phyloP scores from a whole-genome alignment of 2,329 filamentous ascomycete species.

The Aspergillus persii region DNA sequence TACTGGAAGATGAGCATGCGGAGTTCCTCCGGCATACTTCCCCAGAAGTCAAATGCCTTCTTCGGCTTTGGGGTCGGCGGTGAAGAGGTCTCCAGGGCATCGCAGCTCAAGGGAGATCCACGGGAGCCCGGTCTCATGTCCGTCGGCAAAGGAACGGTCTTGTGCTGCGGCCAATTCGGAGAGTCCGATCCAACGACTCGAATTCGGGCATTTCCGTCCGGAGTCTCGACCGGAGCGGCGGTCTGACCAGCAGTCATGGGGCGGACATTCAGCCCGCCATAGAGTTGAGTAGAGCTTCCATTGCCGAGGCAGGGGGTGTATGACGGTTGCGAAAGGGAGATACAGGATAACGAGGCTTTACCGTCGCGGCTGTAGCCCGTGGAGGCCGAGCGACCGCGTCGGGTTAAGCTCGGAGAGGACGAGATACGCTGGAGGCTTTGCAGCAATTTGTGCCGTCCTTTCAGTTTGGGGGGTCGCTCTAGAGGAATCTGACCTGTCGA shows the following conservation, averaged over 20 bases:
- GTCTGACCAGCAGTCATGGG: slow-evolving; percentile 51
- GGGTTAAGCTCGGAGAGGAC: slow-evolving; percentile 71
- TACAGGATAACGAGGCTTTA: slow-evolving; percentile 65
- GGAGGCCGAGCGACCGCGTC: slow-evolving; percentile 63
- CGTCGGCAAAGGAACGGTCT: slow-evolving; percentile 62
- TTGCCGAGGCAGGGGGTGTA: slow-evolving; percentile 55
- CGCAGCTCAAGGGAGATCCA: slow-evolving; percentile 27
- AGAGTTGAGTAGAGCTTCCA: slow-evolving; percentile 56
- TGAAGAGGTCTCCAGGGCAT: slow-evolving; percentile 15
- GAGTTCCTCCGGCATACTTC: slow-evolving; percentile 76
- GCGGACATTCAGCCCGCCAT: slow-evolving; percentile 56
- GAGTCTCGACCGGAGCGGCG: slow-evolving; percentile 45
- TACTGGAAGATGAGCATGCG: slow-evolving; percentile 74
- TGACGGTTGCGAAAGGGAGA: slow-evolving; percentile 56
- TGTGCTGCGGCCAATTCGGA: slow-evolving; percentile 37
- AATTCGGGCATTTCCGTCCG: slow-evolving; percentile 56
- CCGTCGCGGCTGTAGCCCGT: slow-evolving; percentile 62
- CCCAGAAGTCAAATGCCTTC: slow-evolving; percentile 70
- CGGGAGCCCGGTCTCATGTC: slow-evolving; percentile 56
- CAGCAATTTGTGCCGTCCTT: slow-evolving; percentile 67
- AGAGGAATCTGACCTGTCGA: slow-evolving; percentile 35
- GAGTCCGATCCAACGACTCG: slow-evolving; percentile 53
- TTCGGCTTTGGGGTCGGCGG: slow-evolving; percentile 27
- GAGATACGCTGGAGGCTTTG: slow-evolving; percentile 76
- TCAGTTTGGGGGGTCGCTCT: slow-evolving; percentile 57